Percentiles rank a stretch among this genome's conserved stretches.
These are phyloP conservation scores for Pisolithus tinctorius DNA, from an alignment of 768 basidiomycete species.

Conservation along the genomic window DNA sequence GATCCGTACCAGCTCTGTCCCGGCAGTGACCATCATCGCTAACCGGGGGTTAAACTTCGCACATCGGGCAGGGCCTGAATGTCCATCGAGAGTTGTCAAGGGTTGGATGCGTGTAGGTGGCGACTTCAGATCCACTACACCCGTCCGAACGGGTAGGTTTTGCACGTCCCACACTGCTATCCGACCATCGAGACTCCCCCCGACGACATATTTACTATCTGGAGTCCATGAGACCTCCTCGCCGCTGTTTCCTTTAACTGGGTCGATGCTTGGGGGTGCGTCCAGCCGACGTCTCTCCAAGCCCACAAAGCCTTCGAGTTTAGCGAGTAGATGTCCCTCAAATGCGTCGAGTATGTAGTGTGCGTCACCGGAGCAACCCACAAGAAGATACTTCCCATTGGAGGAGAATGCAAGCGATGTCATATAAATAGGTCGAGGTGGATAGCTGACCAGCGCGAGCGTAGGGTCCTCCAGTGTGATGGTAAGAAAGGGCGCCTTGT, in stretches of 20 bases:
- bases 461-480: slow-evolving; percentile 80
- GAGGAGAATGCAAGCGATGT: slow-evolving; percentile 88
- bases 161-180: slow-evolving; percentile 86
- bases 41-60: slow-evolving; percentile 86
- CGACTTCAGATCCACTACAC: slow-evolving; percentile 48
- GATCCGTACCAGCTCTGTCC: slow-evolving; percentile 63
- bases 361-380: slow-evolving; percentile 87
- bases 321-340: slow-evolving; percentile 74
- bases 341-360: slow-evolving; percentile 94
- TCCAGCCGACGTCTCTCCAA: slow-evolving; percentile 60
- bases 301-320: slow-evolving; percentile 80
- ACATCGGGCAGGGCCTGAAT: slow-evolving; percentile 78
- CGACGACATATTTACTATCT: slow-evolving; percentile 84
- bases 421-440: slow-evolving; percentile 84
- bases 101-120: slow-evolving; percentile 48
- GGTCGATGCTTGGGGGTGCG: slow-evolving; percentile 52
- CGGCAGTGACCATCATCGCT: slow-evolving; percentile 84
- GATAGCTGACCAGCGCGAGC: slow-evolving; percentile 66
- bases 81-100: slow-evolving; percentile 57
- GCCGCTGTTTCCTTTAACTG: slow-evolving; percentile 75
- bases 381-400: slow-evolving; percentile 83
- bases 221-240: slow-evolving; percentile 95
- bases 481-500: slow-evolving; percentile 86
- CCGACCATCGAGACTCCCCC: slow-evolving; percentile 81
- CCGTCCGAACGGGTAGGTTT: slow-evolving; percentile 45